Conservation (phyloP, 106 monocot species). For the Iris macrosiphon region DNA sequence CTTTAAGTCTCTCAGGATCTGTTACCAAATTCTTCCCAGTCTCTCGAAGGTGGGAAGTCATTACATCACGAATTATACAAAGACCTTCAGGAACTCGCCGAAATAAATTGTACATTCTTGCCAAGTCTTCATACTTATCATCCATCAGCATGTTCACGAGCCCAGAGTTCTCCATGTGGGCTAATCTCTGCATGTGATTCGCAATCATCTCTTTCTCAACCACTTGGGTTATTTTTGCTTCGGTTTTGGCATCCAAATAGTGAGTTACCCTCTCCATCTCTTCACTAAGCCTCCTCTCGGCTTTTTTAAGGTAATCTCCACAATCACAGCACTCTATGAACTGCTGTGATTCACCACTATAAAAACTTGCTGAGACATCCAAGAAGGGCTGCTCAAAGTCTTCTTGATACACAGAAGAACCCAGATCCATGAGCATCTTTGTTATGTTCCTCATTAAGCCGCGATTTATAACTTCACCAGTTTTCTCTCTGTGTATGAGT, state of each 20-base stretch:
- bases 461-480: slow-evolving; percentile 55
- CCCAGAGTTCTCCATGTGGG: slow-evolving; percentile 71
- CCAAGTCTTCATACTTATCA: slow-evolving; percentile 59
- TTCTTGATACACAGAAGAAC: slow-evolving; percentile 47
- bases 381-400: slow-evolving; percentile 58
- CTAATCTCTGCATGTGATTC: slow-evolving; percentile 61
- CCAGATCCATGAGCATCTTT: slow-evolving; percentile 61
- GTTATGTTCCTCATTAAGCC: slow-evolving; percentile 60
- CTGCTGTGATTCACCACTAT: slow-evolving; percentile 53
- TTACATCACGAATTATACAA: slow-evolving; percentile 40
- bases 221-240: slow-evolving; percentile 44
- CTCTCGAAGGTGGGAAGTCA: slow-evolving; percentile 56
- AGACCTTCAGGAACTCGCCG: slow-evolving; percentile 58
- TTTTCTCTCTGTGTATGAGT: slow-evolving; percentile 45
- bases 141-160: slow-evolving; percentile 59
- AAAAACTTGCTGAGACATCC: slow-evolving; percentile 45
- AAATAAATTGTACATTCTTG: slow-evolving; percentile 58
- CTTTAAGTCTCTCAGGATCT: slow-evolving; percentile 60
- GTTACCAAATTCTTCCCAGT: slow-evolving; percentile 53
- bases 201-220: slow-evolving; percentile 67
- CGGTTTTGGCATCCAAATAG: slow-evolving; percentile 36
- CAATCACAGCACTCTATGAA: slow-evolving; percentile 56
- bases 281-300: slow-evolving; percentile 55
- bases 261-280: slow-evolving; percentile 62
- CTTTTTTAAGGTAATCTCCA: slow-evolving; percentile 53